These are phyloP conservation scores for Monilinia laxa DNA, from an alignment of 2,329 filamentous ascomycete species.

Conservation along the genomic window DNA sequence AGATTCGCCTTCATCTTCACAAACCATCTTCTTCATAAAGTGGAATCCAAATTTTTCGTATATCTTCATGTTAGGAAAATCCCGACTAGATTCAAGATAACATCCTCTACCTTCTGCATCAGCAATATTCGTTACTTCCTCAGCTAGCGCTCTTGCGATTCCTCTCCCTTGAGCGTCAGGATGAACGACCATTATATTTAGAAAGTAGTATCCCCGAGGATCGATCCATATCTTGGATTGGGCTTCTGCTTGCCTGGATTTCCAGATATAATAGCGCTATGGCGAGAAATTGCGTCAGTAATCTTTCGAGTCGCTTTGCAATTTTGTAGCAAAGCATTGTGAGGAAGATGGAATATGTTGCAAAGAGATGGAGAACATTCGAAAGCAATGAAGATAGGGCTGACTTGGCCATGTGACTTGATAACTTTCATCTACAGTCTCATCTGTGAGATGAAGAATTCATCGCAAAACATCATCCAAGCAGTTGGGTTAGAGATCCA, in stretches of 20 bases:
- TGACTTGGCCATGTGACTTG: conserved; percentile 1
- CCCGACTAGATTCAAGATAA: conserved; percentile 69
- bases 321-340: not conserved
- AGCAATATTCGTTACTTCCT: conserved; percentile 60
- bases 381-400: not conserved
- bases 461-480: not conserved
- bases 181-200: conserved; percentile 70
- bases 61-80: conserved; percentile 67
- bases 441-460: not conserved
- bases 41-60: conserved; percentile 70
- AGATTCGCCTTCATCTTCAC: conserved; percentile 58
- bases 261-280: conserved; percentile 71
- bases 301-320: not conserved
- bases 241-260: conserved; percentile 60
- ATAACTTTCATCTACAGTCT: not conserved
- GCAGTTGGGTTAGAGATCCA: not conserved
- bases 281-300: conserved; percentile 10
- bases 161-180: conserved; percentile 65
- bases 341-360: not conserved
- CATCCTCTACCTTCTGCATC: conserved; percentile 64
- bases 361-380: not conserved
- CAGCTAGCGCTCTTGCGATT: conserved; percentile 63
- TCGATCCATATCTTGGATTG: conserved; percentile 65
- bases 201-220: conserved; percentile 69
- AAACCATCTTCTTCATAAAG: conserved; percentile 63